Evolutionary conservation across 768 basidiomycete species (phyloP).

Genomic region (Rhodotorula sphaerocarpa): DNA sequence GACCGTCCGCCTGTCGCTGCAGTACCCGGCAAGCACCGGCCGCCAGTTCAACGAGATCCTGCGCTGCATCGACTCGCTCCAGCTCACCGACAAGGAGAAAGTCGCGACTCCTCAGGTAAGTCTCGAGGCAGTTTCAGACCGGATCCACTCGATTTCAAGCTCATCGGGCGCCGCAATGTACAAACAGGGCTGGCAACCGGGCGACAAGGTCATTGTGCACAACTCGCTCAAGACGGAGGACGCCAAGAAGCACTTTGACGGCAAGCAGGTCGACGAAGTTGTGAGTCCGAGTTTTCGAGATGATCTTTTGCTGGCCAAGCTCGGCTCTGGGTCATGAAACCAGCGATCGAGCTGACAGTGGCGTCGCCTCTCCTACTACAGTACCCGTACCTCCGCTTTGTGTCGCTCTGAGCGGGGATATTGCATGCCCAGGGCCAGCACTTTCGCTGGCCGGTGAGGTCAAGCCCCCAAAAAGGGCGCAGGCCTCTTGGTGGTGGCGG

Average conservation of each 20-base stretch:
- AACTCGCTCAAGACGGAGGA: conserved; percentile 57
- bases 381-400: conserved; percentile 72
- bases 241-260: conserved; percentile 76
- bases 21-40: conserved; percentile 93
- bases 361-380: neutral
- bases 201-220: conserved; percentile 80
- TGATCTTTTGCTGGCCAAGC: no score
- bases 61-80: conserved; percentile 81
- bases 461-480: no score
- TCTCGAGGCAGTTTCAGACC: neutral
- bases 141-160: neutral
- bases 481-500: no score
- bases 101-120: conserved; percentile 37
- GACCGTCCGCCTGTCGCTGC: conserved; percentile 56
- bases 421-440: no score
- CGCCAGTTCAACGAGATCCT: conserved; percentile 77
- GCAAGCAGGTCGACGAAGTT: conserved; percentile 60
- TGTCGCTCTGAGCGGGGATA: neutral
- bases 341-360: no score
- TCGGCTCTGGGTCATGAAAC: no score
- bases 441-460: no score
- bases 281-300: neutral
- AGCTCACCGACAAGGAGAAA: conserved; percentile 56
- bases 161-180: no score
- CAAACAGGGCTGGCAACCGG: conserved; percentile 80